Base-by-base conservation (phyloP, 2,329 filamentous ascomycete genomes). In the Ophiocordyceps camponoti-saundersi region DNA sequence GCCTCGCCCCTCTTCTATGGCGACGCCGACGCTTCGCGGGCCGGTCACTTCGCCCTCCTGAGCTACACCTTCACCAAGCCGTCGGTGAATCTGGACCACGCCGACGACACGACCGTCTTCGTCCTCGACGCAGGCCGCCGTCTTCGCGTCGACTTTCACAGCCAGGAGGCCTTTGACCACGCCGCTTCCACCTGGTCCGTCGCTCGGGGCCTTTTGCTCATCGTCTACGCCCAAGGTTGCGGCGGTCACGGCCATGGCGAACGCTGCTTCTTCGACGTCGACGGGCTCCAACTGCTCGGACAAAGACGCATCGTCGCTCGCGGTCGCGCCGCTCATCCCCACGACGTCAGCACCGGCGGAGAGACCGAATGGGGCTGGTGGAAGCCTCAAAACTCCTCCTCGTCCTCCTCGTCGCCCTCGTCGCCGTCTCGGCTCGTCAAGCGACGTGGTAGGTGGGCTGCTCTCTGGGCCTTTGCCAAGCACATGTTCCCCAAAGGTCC, bases 61-160 rank as follows among this genome's bases (percentile, higher is more conserved):
- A 57, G 48, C 11, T 59, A 59, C 48, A 50, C 52, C 44, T 58
- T 60, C 48, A 53, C 48, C 6, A 46, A 43, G 3, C 57, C 56
- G 1, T 59, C 58, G 0, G 58, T 61, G 42, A 59, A 59, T 48
- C 52, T 60, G 1, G 58, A 61, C 36, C 56, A 61, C 29, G 51
- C 48, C 40, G 53, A 55, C 3, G 51, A 57, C 21, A 40, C 57
- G 8, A 44, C 41, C 0, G 46, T 52, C 8, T 36, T 48, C 8
- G 52, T 55, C 16, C 42, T 49, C 29, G n/a, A 29, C 1, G 6
- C 42, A 0, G 29, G 46, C 2, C 49, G 48, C 2, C 42, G 48
- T 1, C 44, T 57, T 12, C 44, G 47, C 1, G 45, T 53, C 12
- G 47, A 42, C 15, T 59, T 59, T 44, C 26, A 18, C 6, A 49